Base-by-base conservation (phyloP, 2,329 filamentous ascomycete species). In the Beauveria rudraprayagi region DNA sequence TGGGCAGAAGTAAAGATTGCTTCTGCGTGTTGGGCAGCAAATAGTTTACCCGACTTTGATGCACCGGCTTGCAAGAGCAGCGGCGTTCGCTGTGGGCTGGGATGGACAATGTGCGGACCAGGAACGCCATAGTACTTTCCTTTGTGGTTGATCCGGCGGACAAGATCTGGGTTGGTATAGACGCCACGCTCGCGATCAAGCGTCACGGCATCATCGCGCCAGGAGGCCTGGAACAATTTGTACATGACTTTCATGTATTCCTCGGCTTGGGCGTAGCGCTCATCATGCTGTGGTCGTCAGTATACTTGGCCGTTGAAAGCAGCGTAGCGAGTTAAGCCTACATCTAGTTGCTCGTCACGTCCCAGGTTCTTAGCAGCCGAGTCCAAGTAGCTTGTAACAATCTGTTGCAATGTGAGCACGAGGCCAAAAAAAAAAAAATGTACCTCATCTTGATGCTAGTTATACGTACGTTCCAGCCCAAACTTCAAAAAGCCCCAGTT, bases 321-420 rank as follows among this genome's bases (percentile, higher is more conserved):
- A 37, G 14, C 17, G 3, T 17, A 24, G 10, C 22, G 11, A 11
- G 5, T 9, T 22, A 22, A 24, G 6, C 56, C 19, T 58, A 58
- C 56, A 30, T 43, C 73, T 1, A 78, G 75, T 65, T 88, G 85
- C 40, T 83, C 75, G 1, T 77, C 73, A 61, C 79, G 78, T 0
- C 84, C 83, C 44, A 89, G 73, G 64, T 88, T 88, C 1, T 81
- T 76, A 0, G 86, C 86, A 1, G 87, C 86, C 3, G 82, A 85
- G 67, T 89, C 84, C 2, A 89, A 78, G 65, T 88, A 89, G 28
- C 84, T 82, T 0, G 87, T 89, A 1, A 89, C 87, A 58, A 90
- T 83, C 56, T 58, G 17, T 19, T 7, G 30, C 14, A 1, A 24
- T 51, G 46, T 58, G 6, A 58, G 56, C 14, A 10, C 2, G 16